Evolutionary conservation across 2,329 filamentous ascomycete genomes (phyloP), one percentile per base, ranked within the genome.

Genomic region (Tolypocladium album): DNA sequence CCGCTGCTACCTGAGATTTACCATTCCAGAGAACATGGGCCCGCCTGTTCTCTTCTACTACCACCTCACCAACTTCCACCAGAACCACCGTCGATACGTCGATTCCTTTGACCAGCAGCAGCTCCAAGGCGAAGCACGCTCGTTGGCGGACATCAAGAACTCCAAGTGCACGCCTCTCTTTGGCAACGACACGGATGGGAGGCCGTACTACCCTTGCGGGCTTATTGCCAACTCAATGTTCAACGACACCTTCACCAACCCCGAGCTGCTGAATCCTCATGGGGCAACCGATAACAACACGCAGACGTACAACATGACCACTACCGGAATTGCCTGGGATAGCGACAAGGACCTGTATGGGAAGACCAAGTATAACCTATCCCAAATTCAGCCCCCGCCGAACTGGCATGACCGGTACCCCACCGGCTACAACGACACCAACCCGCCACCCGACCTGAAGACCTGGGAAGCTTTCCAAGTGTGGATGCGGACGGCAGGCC

Each of bases 51-150:
- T 93, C 62, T 86, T 97, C 74, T 99, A 97, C 79, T 99, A 99
- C 75, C 88, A 89, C 66, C 86, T 99, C 64, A 93, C 91, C 61
- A 96, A 97, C 76, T 99, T 99, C 78, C 97, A 97, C 78, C 94
- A 99, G 75, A 99, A 99, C 72, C 94, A 99, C 72, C 88, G 94
- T 65, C 88, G 93, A 74, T 99, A 99, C 67, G 94, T 97, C 62
- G 89, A 91, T 70, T 96, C 90, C 1, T 88, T 96, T 68, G 88
- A 92, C 69, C 82, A 87, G 60, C 81, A 89, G 58, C 94, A 99
- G 74, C 80, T 99, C 58, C 76, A 88, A 65, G 94, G 92, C 55
- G 78, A 85, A 7, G 81, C 80, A 13, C 82, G 89, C 22, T 78
- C 79, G 39, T 82, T 81, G 60, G 67, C 66, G 42, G 81, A 83